Conservation (phyloP, 2,329 filamentous ascomycete genomes). For the Coniochaeta ligniaria region DNA sequence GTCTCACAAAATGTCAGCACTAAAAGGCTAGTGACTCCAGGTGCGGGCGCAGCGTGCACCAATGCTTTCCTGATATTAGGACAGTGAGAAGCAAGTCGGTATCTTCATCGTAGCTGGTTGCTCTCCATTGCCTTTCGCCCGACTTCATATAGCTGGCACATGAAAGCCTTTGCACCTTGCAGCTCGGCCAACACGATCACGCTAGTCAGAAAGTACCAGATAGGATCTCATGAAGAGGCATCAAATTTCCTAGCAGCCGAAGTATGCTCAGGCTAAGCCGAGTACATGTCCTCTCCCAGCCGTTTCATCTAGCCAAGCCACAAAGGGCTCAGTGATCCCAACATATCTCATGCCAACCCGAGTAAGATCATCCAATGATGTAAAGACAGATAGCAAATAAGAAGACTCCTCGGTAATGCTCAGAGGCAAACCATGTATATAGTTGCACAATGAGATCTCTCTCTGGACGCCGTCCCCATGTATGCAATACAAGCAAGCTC, state of each 20-base stretch:
- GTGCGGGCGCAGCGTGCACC: too few species aligned
- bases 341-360: not conserved
- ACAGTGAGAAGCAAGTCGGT: too few species aligned
- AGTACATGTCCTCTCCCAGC: not conserved
- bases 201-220: too few species aligned
- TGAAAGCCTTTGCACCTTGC: too few species aligned
- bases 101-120: too few species aligned
- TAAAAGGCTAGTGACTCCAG: not conserved
- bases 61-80: too few species aligned
- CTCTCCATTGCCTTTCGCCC: too few species aligned
- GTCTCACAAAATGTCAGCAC: not conserved
- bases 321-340: not conserved
- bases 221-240: not conserved
- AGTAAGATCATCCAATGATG: not conserved
- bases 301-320: not conserved
- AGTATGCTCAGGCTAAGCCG: not conserved
- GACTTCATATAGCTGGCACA: too few species aligned
- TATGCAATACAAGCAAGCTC: not conserved
- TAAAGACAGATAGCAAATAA: not conserved
- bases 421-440: conserved; percentile 2
- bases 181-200: too few species aligned
- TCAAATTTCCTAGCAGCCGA: not conserved
- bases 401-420: conserved; percentile 6
- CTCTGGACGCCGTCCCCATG: conserved; percentile 6
- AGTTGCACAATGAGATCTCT: conserved; percentile 4